Evolutionary conservation across 768 basidiomycete species (phyloP), one percentile per base, ranked within the genome.

Genomic region (Chalciporus chontae): DNA sequence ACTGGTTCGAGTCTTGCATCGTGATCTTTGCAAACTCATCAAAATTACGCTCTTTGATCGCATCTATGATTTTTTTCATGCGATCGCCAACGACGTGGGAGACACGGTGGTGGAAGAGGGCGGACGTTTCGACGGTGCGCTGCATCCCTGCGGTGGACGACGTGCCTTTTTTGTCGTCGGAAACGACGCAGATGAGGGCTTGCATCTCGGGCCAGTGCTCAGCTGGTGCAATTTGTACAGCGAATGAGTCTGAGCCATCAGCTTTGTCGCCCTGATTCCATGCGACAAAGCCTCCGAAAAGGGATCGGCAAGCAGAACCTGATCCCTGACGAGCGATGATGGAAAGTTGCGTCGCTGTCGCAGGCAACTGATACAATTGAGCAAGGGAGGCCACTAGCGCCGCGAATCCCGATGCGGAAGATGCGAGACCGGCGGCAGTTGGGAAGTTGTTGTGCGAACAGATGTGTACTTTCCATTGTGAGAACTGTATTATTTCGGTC

Each of bases 381-480:
- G 94, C 85, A 44, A 99, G 80, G 45, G 94, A 96, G 11, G 87
- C 78, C 23, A 92, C 88, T 36, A 99, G 86, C 0, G 96, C 96
- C 4, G 96, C 95, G 60, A 98, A 94, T 14, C 96, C 96, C 0
- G 94, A 91, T 0, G 96, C 96, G 29, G 94, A 97, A 1, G 94
- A 97, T 1, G 96, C 96, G 40, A 99, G 84, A 4, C 96, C 96
- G 0, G 96, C 96, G 13, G 96, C 96, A 13, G 96, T 99, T 26
- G 96, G 96, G 77, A 99, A 98, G 75, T 98, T 98, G 79, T 99
- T 99, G 73, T 83, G 85, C 7, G 95, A 98, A 49, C 83, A 83
- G 60, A 99, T 93, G 73, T 93, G 94, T 4, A 98, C 81, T 15
- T 78, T 72, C 68, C 73, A 89, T 14, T 58, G 58, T 0, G 56